Conservation (phyloP, 2,329 filamentous ascomycete genomes). For the Aspergillus calidoustus region DNA sequence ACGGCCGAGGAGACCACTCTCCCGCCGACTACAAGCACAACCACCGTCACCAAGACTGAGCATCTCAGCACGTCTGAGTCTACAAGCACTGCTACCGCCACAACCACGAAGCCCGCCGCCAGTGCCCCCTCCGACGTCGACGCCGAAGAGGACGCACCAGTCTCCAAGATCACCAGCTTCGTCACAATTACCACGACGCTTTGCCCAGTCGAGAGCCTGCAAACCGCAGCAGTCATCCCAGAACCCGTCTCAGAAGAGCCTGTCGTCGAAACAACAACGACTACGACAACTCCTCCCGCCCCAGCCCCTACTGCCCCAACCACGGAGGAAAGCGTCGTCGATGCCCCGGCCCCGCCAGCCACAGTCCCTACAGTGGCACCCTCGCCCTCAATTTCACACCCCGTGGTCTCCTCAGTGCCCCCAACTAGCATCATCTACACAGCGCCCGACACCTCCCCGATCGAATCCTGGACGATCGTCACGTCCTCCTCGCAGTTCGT, state of each 20-base stretch:
- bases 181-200: constrained; percentile 13
- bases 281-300: not conserved
- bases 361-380: not conserved
- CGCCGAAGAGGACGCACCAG: not conserved
- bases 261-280: constrained; percentile 12
- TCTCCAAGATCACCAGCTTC: constrained; percentile 16
- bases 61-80: no score
- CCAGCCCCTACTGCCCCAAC: not conserved
- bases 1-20: not conserved
- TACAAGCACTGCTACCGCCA: not conserved
- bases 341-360: not conserved
- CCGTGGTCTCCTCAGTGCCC: not conserved
- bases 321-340: not conserved
- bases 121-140: constrained; percentile 2
- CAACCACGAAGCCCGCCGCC: not conserved
- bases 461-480: not conserved
- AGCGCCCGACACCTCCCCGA: not conserved
- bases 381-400: not conserved
- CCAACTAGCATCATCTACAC: constrained; percentile 6
- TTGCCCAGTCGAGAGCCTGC: constrained; percentile 6
- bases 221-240: not conserved
- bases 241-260: not conserved
- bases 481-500: constrained; percentile 4
- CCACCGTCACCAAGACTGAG: not conserved
- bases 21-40: not conserved